Base-by-base conservation (phyloP, 148 eudicot genomes). In the Silene conica region DNA sequence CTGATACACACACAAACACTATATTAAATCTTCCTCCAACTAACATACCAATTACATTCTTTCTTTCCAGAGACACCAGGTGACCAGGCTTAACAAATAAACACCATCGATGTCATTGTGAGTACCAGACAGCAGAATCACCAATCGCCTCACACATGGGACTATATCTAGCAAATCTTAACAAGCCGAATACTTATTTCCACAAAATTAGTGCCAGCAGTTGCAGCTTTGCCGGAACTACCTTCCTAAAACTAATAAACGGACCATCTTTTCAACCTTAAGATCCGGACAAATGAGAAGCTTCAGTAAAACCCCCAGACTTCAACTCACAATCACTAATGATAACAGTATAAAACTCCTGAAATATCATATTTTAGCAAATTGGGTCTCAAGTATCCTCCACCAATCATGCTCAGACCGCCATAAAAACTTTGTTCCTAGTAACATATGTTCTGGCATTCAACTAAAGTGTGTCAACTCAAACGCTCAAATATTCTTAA, bases 1-100 rank as follows among this genome's bases (percentile, higher is more conserved):
- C 5, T 1, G 31, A 3, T 62, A 16, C 66, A 63, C 18, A 26
- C 43, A 38, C 43, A 38, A 38, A 38, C 43, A 38, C 43, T 26
- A n/a, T 26, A 25, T 12, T 63, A 63, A 38, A 63, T 63, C 43
- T 63, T 63, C 66, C 66, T 25, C 6, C 41, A 63, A 25, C 66
- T 8, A 63, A 26, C 66, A 63, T 38, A 61, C 64, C 23, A 18
- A 61, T 15, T 31, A 26, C 15, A 26, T 11, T 11, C 13, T 31
- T 63, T 28, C 67, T 56, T 56, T 56, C 60, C 18, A 56, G 8
- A 15, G 45, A 11, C 8, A 38, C 7, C 43, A 63, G 28, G 31
- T 13, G 31, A n/a, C 25, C 20, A 57, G 7, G 61, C 61, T 19
- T 1, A 57, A 21, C 31, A 22, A 21, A 21, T 22, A 61, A 63